Evolutionary conservation across 805 yeast species (phyloP).

Genomic region (Wickerhamiella siamensis): DNA sequence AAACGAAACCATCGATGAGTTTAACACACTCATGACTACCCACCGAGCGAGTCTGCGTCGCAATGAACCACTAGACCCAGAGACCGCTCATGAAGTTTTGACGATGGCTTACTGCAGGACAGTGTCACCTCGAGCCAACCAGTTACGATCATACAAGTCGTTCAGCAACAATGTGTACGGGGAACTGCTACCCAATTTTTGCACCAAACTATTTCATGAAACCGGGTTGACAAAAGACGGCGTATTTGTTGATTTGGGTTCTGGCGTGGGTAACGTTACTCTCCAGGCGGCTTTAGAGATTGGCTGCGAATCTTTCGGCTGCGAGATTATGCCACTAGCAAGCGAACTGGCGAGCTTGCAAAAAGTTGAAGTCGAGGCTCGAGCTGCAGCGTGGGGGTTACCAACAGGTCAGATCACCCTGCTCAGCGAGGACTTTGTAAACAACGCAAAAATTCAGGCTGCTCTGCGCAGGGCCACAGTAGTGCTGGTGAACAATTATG

Average conservation of each 20-base stretch:
- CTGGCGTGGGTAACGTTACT: slow-evolving; percentile 88
- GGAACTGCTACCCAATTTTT: slow-evolving; percentile 67
- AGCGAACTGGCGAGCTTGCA: slow-evolving; percentile 54
- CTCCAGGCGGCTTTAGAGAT: slow-evolving; percentile 78
- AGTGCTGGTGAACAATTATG: slow-evolving; percentile 65
- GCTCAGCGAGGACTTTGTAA: slow-evolving; percentile 58
- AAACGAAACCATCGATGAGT: neutral
- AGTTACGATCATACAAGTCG: slow-evolving; percentile 59
- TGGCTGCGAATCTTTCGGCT: slow-evolving; percentile 76
- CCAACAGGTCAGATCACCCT: slow-evolving; percentile 41
- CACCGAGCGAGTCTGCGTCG: neutral
- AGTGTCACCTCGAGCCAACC: slow-evolving; percentile 58
- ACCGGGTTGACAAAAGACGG: slow-evolving; percentile 40
- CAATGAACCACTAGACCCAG: slow-evolving; percentile 9
- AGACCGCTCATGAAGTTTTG: slow-evolving; percentile 48
- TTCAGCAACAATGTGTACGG: slow-evolving; percentile 88
- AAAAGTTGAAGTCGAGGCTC: slow-evolving; percentile 37
- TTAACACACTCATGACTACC: neutral
- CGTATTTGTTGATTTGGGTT: slow-evolving; percentile 76
- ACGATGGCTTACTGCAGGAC: slow-evolving; percentile 62
- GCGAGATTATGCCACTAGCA: slow-evolving; percentile 79
- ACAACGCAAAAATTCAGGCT: slow-evolving; percentile 40
- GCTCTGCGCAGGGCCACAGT: slow-evolving; percentile 52
- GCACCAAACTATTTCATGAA: slow-evolving; percentile 48
- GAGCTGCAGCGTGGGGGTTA: slow-evolving; percentile 53